Evolutionary conservation across 108 stramenopile genomes (phyloP).

Genomic region (Pelagomonas calceolata): DNA sequence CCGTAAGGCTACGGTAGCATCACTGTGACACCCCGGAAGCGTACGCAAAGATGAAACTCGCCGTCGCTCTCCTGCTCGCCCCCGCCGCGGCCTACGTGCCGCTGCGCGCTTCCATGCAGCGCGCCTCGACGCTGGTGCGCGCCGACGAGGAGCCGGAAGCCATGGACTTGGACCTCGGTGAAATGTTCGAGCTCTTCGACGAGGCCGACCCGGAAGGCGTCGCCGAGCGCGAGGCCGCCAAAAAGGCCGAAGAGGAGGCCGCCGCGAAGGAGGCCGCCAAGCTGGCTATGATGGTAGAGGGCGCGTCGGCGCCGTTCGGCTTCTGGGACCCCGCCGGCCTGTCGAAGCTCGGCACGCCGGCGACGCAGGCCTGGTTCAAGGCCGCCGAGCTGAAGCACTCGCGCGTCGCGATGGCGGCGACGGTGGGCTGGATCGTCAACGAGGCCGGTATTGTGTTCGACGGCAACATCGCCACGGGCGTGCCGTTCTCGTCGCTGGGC

Average conservation of each 20-base stretch:
- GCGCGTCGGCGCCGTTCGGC: background rate
- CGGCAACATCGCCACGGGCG: background rate
- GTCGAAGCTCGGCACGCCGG: background rate
- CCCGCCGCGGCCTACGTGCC: too few species aligned
- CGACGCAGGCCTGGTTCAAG: slow-evolving; percentile 14
- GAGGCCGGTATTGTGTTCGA: background rate
- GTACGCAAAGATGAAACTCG: too few species aligned
- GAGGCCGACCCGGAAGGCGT: too few species aligned
- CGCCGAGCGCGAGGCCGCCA: too few species aligned
- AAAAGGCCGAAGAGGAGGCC: background rate
- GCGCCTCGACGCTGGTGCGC: background rate
- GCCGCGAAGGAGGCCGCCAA: background rate
- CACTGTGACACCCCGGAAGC: too few species aligned
- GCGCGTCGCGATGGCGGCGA: slow-evolving; percentile 38
- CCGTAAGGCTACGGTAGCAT: too few species aligned
- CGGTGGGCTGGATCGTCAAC: slow-evolving; percentile 35
- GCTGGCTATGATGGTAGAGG: background rate
- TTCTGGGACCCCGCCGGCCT: background rate
- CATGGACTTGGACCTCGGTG: background rate
- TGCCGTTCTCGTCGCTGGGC: background rate
- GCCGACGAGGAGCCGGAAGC: background rate
- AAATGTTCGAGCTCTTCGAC: background rate
- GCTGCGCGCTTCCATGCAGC: too few species aligned
- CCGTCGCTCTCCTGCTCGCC: too few species aligned
- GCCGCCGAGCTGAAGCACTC: slow-evolving; percentile 44